Base-by-base conservation (phyloP, 2,329 filamentous ascomycete genomes). In the Xylaria sp. region DNA sequence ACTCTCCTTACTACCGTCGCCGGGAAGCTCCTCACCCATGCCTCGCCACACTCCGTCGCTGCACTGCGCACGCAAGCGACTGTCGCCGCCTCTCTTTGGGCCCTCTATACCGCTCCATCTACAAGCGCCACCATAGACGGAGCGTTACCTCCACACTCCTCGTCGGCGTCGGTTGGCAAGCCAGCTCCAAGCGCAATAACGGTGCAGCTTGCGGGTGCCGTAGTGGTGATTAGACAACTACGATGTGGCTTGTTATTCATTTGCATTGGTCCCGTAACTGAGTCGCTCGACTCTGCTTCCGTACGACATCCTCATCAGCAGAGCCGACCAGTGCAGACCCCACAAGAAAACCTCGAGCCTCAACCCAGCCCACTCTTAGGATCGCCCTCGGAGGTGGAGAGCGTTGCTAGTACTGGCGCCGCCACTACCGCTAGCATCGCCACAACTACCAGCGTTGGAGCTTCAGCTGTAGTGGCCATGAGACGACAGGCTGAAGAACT, bases 1-100 rank as follows among this genome's bases (percentile, higher is more conserved):
- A 84, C 88, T 64, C 84, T 90, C 68, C 82, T 91, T 53, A 86
- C 87, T 55, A 88, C 87, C 2, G 82, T 85, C 1, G 85, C 86
- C 47, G 89, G 89, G 73, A 89, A 89, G 77, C 85, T 91, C 42
- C 87, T 91, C 71, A 86, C 88, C 65, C 88, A 89, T 77, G 86
- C 88, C 47, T 87, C 86, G 59, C 79, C 83, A 2, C 82, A 87
- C 53, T 81, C 88, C 57, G 86, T 89, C 72, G 81, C 84, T 68
- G 81, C 84, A 21, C 84, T 91, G 47, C 88, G 89, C 74, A 88
- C 86, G 9, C 88, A 90, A 77, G 87, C 86, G 73, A 90, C 88
- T 67, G 86, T 90, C 68, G 89, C 89, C 50, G 86, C 87, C 66
- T 88, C 86, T 5, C 84, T 90, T 21, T 89, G 88, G 82, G 81